Conservation (phyloP, 768 basidiomycete species). For the Hysterangium stoloniferum region DNA sequence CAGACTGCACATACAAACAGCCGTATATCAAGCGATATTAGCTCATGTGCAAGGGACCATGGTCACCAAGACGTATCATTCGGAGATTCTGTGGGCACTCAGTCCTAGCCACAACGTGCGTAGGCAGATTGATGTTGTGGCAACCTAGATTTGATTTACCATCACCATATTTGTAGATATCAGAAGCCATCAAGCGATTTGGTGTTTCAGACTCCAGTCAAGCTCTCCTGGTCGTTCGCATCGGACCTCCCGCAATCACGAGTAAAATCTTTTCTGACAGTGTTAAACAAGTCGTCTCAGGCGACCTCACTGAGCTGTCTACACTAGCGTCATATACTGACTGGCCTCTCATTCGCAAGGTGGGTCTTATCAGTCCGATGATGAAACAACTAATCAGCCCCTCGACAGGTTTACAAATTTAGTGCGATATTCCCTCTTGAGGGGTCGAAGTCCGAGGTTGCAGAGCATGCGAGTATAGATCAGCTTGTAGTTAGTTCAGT, state of each 20-base stretch:
- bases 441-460: constrained; percentile 51
- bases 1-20: constrained; percentile 71
- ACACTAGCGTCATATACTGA: constrained; percentile 47
- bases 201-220: constrained; percentile 65
- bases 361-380: constrained; percentile 22
- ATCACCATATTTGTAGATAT: constrained; percentile 48
- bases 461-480: constrained; percentile 33
- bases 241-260: constrained; percentile 34
- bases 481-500: constrained; percentile 70
- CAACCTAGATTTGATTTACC: too few relatives aligned
- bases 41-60: constrained; percentile 51
- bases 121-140: constrained; percentile 5
- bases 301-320: constrained; percentile 42
- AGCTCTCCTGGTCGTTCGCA: constrained; percentile 64
- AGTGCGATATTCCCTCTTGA: too few relatives aligned
- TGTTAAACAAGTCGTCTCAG: constrained; percentile 55
- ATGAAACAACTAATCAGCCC: too few relatives aligned
- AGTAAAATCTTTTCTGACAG: constrained; percentile 32
- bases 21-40: constrained; percentile 74
- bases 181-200: constrained; percentile 80
- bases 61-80: constrained; percentile 82
- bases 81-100: constrained; percentile 82
- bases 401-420: too few relatives aligned
- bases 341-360: constrained; percentile 71
- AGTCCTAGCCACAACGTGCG: constrained; percentile 82